Percentiles rank a stretch among this genome's conserved stretches.
These are phyloP conservation scores for Solanum hybrid DNA, from an alignment of 305 asterid species.

Conservation along the genomic window DNA sequence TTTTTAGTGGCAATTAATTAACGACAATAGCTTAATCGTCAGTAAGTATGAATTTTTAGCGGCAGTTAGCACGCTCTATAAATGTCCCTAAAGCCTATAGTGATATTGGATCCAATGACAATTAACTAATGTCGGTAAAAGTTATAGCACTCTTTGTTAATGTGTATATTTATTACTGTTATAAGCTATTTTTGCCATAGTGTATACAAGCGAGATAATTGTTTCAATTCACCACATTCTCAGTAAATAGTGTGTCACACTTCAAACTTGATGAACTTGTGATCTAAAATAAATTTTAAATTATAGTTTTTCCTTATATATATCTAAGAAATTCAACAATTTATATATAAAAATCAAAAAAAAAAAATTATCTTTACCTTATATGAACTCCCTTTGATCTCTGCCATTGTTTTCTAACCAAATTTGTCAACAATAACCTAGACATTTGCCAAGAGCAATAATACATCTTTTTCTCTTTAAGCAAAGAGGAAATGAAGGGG, in stretches of 20 bases:
- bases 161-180: too few relatives aligned
- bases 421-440: neutral
- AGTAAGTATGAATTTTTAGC: too few relatives aligned
- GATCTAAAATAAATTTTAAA: neutral
- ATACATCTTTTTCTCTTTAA: neutral
- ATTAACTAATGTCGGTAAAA: too few relatives aligned
- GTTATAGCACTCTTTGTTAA: too few relatives aligned
- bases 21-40: too few relatives aligned
- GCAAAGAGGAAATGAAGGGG: conserved; percentile 13
- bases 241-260: neutral
- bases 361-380: neutral
- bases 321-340: neutral
- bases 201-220: neutral
- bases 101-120: neutral
- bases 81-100: neutral
- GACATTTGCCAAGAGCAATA: neutral
- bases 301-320: neutral
- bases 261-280: neutral
- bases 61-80: rapidly evolving
- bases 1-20: too few relatives aligned
- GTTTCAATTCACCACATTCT: neutral
- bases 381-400: neutral
- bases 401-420: neutral
- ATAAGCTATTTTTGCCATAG: neutral
- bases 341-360: neutral